phyloP scores from a whole-genome alignment of 768 basidiomycete species.

The Boletus huronensis region DNA sequence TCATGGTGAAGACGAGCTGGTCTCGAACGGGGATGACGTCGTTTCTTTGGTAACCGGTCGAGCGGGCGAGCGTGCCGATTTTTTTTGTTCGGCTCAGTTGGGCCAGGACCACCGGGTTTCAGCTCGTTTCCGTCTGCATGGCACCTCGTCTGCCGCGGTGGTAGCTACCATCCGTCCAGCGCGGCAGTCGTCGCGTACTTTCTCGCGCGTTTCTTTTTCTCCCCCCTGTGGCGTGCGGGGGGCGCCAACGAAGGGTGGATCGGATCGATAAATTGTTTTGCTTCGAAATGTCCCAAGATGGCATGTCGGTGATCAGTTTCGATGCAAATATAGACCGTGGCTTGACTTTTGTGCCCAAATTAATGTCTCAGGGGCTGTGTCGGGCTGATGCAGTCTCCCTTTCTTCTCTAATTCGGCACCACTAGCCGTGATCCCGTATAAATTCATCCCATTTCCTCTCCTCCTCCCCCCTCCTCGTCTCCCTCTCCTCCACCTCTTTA shows the following conservation, averaged over 20 bases:
- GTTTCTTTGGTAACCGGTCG: slow-evolving; percentile 24
- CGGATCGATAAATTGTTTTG: slow-evolving; percentile 18
- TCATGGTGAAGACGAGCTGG: slow-evolving; percentile 15
- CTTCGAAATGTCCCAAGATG: slow-evolving; percentile 1
- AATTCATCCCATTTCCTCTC: slow-evolving; percentile 18
- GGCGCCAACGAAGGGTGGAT: no score
- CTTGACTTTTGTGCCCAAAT: slow-evolving; percentile 10
- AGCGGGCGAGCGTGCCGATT: slow-evolving; percentile 2
- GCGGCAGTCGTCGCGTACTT: not conserved
- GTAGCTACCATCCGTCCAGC: not conserved
- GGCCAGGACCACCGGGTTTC: slow-evolving; percentile 2
- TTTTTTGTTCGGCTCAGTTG: no score
- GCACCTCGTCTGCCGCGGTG: slow-evolving; percentile 8
- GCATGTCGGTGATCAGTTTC: slow-evolving; percentile 3
- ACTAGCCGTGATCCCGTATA: slow-evolving; percentile 27
- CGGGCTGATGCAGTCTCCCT: slow-evolving; percentile 33
- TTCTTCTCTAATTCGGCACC: slow-evolving; percentile 28
- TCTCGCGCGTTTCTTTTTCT: not conserved
- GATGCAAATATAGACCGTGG: slow-evolving; percentile 10
- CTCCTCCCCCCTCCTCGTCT: not conserved
- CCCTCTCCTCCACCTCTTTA: not conserved
- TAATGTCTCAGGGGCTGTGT: slow-evolving; percentile 28
- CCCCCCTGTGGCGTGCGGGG: slow-evolving; percentile 23
- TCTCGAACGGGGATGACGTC: not conserved
- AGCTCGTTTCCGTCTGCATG: slow-evolving; percentile 11